Conservation (phyloP, 1,284 basidiomycete species). For the Grifola frondosa region DNA sequence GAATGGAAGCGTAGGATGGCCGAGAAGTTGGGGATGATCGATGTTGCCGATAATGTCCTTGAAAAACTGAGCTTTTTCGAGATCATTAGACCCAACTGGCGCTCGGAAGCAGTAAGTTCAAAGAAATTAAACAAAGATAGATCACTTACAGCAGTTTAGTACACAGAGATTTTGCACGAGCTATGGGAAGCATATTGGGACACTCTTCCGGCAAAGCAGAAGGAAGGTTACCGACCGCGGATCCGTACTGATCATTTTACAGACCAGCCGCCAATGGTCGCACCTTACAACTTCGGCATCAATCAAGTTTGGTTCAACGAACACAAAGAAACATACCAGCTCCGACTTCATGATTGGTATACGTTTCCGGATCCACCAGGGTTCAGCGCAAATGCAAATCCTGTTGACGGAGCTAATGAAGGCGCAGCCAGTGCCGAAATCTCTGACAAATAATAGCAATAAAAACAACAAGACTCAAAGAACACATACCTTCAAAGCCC, state of each 20-base stretch:
- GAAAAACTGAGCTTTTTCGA: slow-evolving; percentile 8
- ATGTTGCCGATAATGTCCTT: neutral
- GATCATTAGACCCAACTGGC: slow-evolving; percentile 10
- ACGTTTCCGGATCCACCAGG: slow-evolving; percentile 5
- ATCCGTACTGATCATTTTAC: neutral
- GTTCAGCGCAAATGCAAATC: neutral
- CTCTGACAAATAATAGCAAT: no score
- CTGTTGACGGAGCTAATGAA: neutral
- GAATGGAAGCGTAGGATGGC: slow-evolving; percentile 8
- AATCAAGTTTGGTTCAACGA: slow-evolving; percentile 4
- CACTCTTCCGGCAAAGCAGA: neutral
- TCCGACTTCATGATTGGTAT: slow-evolving; percentile 1
- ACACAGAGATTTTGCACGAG: neutral
- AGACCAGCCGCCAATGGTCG: neutral
- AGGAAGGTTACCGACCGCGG: neutral
- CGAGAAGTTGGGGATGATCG: neutral
- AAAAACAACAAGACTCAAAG: no score
- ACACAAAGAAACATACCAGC: neutral
- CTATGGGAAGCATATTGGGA: neutral
- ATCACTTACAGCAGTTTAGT: neutral
- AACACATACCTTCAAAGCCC: no score
- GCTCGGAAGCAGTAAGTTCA: slow-evolving; percentile 8
- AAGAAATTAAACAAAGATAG: neutral
- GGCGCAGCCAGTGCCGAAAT: neutral
- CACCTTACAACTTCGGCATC: slow-evolving; percentile 10